Evolutionary conservation across 139 green algal species (phyloP), one percentile per base, ranked within the genome.

Genomic region (Chlamydomonas urium): DNA sequence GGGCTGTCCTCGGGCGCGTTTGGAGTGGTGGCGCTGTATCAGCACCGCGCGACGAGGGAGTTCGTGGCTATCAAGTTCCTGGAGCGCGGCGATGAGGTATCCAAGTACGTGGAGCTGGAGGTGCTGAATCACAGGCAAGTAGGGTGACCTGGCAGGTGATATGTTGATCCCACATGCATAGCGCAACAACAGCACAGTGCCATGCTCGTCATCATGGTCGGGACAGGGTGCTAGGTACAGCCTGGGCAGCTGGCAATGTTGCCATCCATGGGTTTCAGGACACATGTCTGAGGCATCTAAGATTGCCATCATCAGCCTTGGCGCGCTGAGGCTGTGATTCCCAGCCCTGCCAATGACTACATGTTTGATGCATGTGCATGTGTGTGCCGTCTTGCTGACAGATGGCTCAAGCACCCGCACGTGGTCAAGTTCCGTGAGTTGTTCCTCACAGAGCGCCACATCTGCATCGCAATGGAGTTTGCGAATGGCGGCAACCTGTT

Each of bases 41-140:
- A 75, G 32, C 81, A 85, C 72, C 80, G 74, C 38, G 17, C 66
- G 19, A 91, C 83, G 0, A 70, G 75, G 1, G 86, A 90, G 60
- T 53, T 83, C 28, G 82, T 89, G 31, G 86, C 86, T 1, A 84
- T 91, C 59, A 91, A 91, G 72, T 91, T 91, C 75, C 78, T 91
- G 19, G 80, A 90, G 66, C 75, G 86, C 0, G 81, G 86, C 2
- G 72, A 83, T 34, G 71, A 68, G 21, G 81, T 83, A 4, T 73
- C 87, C 69, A 94, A 97, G 69, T 98, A 98, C 85, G 94, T 98
- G 47, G 86, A 97, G 79, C 84, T 90, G 10, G 94, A 98, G 71
- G 94, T 98, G 57, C 75, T 97, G 29, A 98, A 98, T 70, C 94
- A 98, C 72, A 78, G 94, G 10, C 83, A 96, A 34, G 17, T 63